These are phyloP conservation scores for Sequoia sempervirens DNA, from an alignment of 75 land plant species.

Conservation along the genomic window DNA sequence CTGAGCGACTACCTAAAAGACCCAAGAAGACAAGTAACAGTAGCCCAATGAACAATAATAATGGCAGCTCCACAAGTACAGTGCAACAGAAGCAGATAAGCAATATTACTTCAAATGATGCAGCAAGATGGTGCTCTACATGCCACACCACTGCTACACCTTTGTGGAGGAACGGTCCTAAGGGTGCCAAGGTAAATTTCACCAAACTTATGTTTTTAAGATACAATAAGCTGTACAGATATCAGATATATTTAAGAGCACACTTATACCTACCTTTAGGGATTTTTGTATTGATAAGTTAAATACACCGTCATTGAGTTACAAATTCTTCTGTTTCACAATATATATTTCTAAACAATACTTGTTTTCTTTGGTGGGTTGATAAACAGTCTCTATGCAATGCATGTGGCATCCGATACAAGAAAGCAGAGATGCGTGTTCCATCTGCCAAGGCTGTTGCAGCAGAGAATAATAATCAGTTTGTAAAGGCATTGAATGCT, in stretches of 20 bases:
- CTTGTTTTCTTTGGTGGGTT: not conserved
- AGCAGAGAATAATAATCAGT: not conserved
- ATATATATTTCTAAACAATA: not conserved
- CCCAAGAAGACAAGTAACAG: not conserved
- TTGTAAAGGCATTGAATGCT: not conserved
- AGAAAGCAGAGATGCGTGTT: constrained; percentile 73
- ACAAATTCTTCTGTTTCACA: not conserved
- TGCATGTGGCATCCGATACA: constrained; percentile 89
- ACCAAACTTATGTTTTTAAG: no score
- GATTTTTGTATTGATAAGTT: not conserved
- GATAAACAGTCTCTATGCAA: constrained; percentile 77
- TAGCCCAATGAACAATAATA: not conserved
- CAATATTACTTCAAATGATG: not conserved
- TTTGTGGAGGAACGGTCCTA: constrained; percentile 84
- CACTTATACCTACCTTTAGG: no score
- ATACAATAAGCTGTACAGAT: not conserved
- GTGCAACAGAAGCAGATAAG: no score
- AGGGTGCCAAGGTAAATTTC: constrained; percentile 74
- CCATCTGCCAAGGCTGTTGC: constrained; percentile 2
- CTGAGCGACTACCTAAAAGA: not conserved
- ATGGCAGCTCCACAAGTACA: not conserved
- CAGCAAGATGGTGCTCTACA: constrained; percentile 53
- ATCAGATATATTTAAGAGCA: not conserved
- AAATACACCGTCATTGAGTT: not conserved
- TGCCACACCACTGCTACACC: constrained; percentile 85